Evolutionary conservation across 31 red algal species (phyloP), one percentile per base, ranked within the genome.

Genomic region (Asparagopsis taxiformis): DNA sequence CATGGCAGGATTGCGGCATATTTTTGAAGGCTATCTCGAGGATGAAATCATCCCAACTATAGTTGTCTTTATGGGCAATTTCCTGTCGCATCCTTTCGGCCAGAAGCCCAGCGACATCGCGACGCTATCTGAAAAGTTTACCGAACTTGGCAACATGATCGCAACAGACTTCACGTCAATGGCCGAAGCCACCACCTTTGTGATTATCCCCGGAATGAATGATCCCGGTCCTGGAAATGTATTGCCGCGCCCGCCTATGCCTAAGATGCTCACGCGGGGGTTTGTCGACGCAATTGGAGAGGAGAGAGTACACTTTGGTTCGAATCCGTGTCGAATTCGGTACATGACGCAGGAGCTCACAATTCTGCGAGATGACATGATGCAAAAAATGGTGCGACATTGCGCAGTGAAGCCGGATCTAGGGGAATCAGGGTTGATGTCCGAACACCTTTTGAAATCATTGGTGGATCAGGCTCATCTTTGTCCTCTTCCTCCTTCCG

Each of bases 391-490:
- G 72, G 49, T 87, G 35, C 73, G 84, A 17, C 62, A 76, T 39
- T 84, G 77, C 70, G 71, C 85, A 3, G 85, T 79, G 26, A 72
- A 62, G 64, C 74, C 74, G 20, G 73, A 79, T 50, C 36, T 66
- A 23, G 44, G 52, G 20, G 81, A 77, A 13, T 61, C 75, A 32
- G 65, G 65, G 2, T 61, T 65, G 19, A 81, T 79, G 68, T 58
- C 62, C 24, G 77, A 82, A 66, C 83, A 88, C 58, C 36, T 94
- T 19, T 44, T 94, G 25, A 82, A 94, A 59, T 71, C 91, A 17
- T 31, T 88, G 22, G 69, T 75, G 24, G 91, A 94, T 65, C 91
- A 94, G 65, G 77, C 74, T 28, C 85, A 94, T 62, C 59, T 94
- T 32, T 89, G 84, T 57, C 91, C 91, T 3, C 57, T 85, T 3